Evolutionary conservation across 2,329 filamentous ascomycete genomes (phyloP), one percentile per base, ranked within the genome.

Genomic region (Diplodia sapinea): DNA sequence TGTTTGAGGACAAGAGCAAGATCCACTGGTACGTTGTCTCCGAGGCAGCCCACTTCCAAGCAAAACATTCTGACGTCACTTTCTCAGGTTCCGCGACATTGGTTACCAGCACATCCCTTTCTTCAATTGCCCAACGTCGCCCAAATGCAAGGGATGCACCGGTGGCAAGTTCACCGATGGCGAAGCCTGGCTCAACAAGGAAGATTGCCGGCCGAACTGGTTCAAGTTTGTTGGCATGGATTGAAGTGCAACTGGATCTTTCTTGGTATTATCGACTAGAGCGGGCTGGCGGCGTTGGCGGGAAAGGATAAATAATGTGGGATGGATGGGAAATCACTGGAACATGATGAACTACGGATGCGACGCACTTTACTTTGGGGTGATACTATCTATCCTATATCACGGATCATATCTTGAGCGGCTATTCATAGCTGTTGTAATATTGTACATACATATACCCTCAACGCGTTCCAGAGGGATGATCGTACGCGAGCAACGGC

Each of bases 41-140:
- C 47, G 26, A 33, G 69, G 52, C 3, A 15, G 12, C 12, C 31
- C 20, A 20, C 8, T n/a, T 13, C 12, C n/a, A 40, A 6, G 23
- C 13, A 13, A 4, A 26, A 5, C 2, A 47, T 33, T 40, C 62
- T 67, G 57, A 68, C 51, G n/a, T 29, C 38, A 36, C n/a, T 11
- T 2, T 43, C 33, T 33, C 12, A 97, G 94, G 94, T 99, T 99
- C 89, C 94, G 94, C 65, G 95, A 99, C 78, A 98, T 99, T 72
- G 95, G 95, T 68, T 99, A 99, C 82, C 93, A 97, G 75, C 95
- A 99, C 74, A 94, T 98, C 65, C 95, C 95, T 55, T 99, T 96
- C 82, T 97, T 96, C 85, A 99, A 99, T 82, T 99, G 95, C 77
- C 95, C 95, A 70, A 98, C 97, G 81, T 96, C 91, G 65, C 91